Conservation (phyloP, 306 rosid species). For the Carpinus viminea region DNA sequence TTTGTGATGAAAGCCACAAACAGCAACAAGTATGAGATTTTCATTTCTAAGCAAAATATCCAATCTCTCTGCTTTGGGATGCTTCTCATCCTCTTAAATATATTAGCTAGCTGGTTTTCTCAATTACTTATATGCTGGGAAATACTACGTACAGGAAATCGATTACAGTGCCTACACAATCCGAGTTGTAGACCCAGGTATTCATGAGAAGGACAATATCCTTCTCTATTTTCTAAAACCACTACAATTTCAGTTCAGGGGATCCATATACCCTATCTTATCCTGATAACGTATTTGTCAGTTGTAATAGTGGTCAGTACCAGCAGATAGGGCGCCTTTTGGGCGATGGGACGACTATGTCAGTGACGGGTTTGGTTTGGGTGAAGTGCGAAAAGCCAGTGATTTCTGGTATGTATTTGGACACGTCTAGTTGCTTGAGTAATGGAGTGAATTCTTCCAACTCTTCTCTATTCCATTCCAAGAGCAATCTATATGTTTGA, state of each 20-base stretch:
- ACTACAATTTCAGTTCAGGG: not conserved
- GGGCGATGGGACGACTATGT: too few species aligned
- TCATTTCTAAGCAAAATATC: not conserved
- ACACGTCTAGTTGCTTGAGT: not conserved
- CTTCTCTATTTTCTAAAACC: not conserved
- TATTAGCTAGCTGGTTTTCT: too few species aligned
- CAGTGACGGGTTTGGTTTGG: not conserved
- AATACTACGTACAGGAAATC: slow-evolving; percentile 4
- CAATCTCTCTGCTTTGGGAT: not conserved
- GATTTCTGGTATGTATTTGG: not conserved
- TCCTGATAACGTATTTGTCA: accelerated
- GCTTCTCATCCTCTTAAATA: not conserved
- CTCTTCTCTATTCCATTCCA: too few species aligned
- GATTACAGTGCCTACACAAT: slow-evolving; percentile 23
- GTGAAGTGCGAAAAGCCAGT: not conserved
- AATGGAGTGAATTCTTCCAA: too few species aligned
- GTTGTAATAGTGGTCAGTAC: not conserved
- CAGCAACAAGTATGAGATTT: not conserved
- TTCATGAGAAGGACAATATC: not conserved
- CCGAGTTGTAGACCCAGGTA: not conserved
- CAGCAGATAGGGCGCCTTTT: too few species aligned
- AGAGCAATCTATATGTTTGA: too few species aligned
- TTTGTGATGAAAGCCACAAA: not conserved
- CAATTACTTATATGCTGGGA: not conserved
- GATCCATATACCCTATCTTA: not conserved